Evolutionary conservation across 768 basidiomycete species (phyloP).

Genomic region (Serendipita sp.): DNA sequence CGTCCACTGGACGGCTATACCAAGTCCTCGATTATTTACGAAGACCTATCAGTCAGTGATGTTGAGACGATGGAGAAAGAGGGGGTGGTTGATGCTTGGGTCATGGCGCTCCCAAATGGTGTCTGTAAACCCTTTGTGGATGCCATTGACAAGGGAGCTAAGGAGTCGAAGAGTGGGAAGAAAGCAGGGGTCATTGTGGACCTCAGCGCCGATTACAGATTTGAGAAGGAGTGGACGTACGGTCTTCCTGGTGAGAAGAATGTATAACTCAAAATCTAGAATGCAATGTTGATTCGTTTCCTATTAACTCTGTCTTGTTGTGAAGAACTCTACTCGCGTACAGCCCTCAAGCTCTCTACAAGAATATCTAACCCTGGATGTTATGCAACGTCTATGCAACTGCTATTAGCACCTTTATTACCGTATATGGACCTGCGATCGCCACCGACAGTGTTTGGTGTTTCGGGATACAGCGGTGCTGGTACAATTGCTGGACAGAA

Average conservation of each 20-base stretch:
- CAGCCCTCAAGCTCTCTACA: constrained; percentile 48
- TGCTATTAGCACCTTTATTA: constrained; percentile 81
- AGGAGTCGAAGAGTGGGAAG: constrained; percentile 28
- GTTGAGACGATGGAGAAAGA: constrained; percentile 80
- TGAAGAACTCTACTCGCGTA: constrained; percentile 76
- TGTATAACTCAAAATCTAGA: constrained; percentile 21
- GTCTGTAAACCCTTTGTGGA: constrained; percentile 94
- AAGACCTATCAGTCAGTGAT: constrained; percentile 61
- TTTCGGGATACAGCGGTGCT: constrained; percentile 91
- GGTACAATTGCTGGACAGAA: constrained; percentile 62
- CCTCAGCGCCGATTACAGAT: constrained; percentile 86
- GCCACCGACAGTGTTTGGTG: constrained; percentile 75
- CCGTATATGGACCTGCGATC: constrained; percentile 41
- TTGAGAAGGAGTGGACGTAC: constrained; percentile 92
- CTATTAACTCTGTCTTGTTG: constrained; percentile 13
- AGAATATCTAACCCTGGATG: constrained; percentile 96
- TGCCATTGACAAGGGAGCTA: constrained; percentile 67
- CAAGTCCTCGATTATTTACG: constrained; percentile 58
- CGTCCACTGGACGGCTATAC: constrained; percentile 63
- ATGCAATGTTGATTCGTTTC: constrained; percentile 21
- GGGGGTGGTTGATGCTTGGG: constrained; percentile 91
- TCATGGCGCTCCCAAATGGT: constrained; percentile 98
- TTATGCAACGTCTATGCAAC: constrained; percentile 85
- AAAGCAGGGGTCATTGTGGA: constrained; percentile 71
- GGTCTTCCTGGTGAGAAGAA: constrained; percentile 87